A percentile compares a stretch with the other conserved stretches of the same genome.
phyloP scores from a whole-genome alignment of 2,329 filamentous ascomycete species.

The Pezizomycotina sp. region DNA sequence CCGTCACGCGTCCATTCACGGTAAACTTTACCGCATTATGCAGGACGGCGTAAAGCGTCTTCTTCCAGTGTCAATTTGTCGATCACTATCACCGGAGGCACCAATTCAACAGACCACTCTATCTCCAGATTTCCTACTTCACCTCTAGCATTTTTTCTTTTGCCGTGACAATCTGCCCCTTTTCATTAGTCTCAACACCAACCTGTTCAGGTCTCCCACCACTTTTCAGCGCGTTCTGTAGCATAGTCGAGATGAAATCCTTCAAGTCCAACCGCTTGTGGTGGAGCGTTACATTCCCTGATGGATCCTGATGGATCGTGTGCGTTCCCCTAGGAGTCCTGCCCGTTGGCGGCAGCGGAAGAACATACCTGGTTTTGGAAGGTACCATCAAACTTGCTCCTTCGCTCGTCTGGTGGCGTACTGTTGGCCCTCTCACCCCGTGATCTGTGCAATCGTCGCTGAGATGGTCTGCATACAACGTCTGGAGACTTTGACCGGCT shows the following conservation, averaged over 20 bases:
- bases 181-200: constrained; percentile 11
- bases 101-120: constrained; percentile 32
- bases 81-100: constrained; percentile 38
- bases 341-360: constrained; percentile 17
- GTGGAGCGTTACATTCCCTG: constrained; percentile 17
- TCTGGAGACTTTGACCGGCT: constrained; percentile 30
- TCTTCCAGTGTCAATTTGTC: constrained; percentile 28
- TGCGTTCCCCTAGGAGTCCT: constrained; percentile 15
- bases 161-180: constrained; percentile 15
- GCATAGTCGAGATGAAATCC: constrained; percentile 19
- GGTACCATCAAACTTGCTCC: constrained; percentile 13
- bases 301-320: constrained; percentile 19
- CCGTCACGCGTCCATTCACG: constrained; percentile 43
- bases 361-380: constrained; percentile 16
- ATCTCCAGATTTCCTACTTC: constrained; percentile 15
- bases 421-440: constrained; percentile 17
- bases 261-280: constrained; percentile 18
- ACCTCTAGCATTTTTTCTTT: too few species aligned
- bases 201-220: constrained; percentile 17
- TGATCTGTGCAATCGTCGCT: constrained; percentile 8
- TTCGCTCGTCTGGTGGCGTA: constrained; percentile 12
- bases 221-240: constrained; percentile 17
- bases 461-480: constrained; percentile 4
- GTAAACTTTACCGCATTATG: constrained; percentile 57
- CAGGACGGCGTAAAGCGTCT: constrained; percentile 39